Percentiles rank a stretch among this genome's conserved stretches.
Evolutionary conservation across 2,329 filamentous ascomycete genomes (phyloP).

Genomic region (Bertia moriformis): DNA sequence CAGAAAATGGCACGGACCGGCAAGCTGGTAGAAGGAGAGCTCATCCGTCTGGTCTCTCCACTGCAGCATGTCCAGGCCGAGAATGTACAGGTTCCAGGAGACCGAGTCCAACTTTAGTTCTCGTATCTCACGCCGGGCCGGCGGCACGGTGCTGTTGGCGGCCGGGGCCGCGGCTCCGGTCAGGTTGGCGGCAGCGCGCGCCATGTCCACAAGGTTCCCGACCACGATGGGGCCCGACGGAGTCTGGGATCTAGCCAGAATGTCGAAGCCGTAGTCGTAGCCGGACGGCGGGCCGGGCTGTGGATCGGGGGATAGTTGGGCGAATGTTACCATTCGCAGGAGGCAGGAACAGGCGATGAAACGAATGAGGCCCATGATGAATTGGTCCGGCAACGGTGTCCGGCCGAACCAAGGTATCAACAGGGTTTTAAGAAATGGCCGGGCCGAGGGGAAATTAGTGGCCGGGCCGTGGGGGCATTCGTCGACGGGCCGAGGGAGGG

Average conservation of each 20-base stretch:
- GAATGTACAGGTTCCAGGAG: conserved; percentile 63
- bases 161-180: neutral
- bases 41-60: conserved; percentile 45
- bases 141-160: neutral
- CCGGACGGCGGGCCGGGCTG: neutral
- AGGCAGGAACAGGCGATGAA: too few relatives aligned
- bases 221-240: neutral
- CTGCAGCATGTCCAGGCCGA: conserved; percentile 62
- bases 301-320: too few relatives aligned
- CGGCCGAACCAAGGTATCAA: too few relatives aligned
- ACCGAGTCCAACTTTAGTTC: conserved; percentile 48
- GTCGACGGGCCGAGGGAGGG: too few relatives aligned
- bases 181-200: neutral
- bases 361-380: too few relatives aligned
- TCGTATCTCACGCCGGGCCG: conserved; percentile 48
- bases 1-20: conserved; percentile 34
- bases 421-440: too few relatives aligned
- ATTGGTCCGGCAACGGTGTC: too few relatives aligned
- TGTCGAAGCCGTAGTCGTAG: neutral
- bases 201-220: neutral
- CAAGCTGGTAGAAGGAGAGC: conserved; percentile 66
- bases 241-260: neutral
- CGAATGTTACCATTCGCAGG: too few relatives aligned
- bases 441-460: too few relatives aligned
- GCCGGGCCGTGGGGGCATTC: too few relatives aligned